Evolutionary conservation across 1,139 yeast species (phyloP).

Genomic region (Pichia sp.): DNA sequence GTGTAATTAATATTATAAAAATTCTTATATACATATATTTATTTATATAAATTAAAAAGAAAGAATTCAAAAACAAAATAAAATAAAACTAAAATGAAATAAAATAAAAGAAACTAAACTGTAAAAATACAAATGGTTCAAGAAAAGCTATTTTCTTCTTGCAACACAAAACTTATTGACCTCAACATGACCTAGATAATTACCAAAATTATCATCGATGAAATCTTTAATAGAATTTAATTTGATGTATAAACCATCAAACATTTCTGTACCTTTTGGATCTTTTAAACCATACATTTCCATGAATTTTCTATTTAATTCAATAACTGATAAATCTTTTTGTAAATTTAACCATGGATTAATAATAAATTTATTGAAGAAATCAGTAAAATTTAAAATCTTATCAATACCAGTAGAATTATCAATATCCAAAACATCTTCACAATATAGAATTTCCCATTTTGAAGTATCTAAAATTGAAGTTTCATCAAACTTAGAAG

Average conservation of each 20-base stretch:
- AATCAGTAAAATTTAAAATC: conserved; percentile 4
- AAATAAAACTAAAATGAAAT: background rate
- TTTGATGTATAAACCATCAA: conserved; percentile 8
- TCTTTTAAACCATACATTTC: conserved; percentile 17
- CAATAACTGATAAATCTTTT: conserved; percentile 15
- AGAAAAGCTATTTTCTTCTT: conserved; percentile 2
- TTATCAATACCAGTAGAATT: conserved; percentile 38
- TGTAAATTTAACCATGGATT: conserved; percentile 17
- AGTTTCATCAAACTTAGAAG: conserved; percentile 33
- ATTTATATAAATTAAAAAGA: background rate
- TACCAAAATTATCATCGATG: conserved; percentile 1
- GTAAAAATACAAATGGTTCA: too few relatives aligned
- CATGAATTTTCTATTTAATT: conserved; percentile 18
- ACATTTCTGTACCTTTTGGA: conserved; percentile 17
- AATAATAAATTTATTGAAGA: conserved; percentile 5
- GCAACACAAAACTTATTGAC: conserved; percentile 17
- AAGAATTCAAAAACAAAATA: background rate
- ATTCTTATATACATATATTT: background rate
- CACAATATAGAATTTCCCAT: conserved; percentile 43
- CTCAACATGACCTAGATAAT: conserved; percentile 4
- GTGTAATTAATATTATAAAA: background rate
- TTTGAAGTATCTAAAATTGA: conserved; percentile 18
- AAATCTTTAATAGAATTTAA: conserved; percentile 1
- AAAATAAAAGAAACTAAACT: background rate
- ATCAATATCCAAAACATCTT: conserved; percentile 43